phyloP scores from a whole-genome alignment of 495 filamentous ascomycete genomes.

The Penicillium lividum region DNA sequence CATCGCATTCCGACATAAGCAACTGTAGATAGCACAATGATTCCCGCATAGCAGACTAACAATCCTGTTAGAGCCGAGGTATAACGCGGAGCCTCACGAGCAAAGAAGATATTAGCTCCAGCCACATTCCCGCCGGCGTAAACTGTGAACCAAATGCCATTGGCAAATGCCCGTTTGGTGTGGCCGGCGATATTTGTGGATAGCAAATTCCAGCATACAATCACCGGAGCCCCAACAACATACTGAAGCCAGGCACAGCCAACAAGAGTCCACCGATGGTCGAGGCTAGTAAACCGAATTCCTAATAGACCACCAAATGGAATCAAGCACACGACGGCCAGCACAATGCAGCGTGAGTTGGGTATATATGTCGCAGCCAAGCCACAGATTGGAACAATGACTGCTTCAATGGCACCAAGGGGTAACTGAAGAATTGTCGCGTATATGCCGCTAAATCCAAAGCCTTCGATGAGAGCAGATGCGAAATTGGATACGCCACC shows the following conservation, averaged over 20 bases:
- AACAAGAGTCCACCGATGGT: slow-evolving; percentile 52
- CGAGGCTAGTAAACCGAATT: slow-evolving; percentile 41
- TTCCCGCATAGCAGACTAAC: slow-evolving; percentile 37
- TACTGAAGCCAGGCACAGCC: slow-evolving; percentile 55
- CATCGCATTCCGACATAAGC: slow-evolving; percentile 31
- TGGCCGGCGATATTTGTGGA: slow-evolving; percentile 64
- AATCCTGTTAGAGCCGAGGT: slow-evolving; percentile 36
- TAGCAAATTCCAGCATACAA: slow-evolving; percentile 57
- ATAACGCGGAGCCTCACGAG: slow-evolving; percentile 38
- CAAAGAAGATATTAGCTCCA: slow-evolving; percentile 48
- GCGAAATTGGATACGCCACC: slow-evolving; percentile 49
- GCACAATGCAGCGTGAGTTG: slow-evolving; percentile 45
- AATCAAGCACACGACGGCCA: slow-evolving; percentile 35
- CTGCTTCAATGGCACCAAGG: slow-evolving; percentile 45
- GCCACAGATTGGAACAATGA: slow-evolving; percentile 39
- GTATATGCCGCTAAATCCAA: slow-evolving; percentile 37
- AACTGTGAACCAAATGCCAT: slow-evolving; percentile 39
- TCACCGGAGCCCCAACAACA: slow-evolving; percentile 48
- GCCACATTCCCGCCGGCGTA: slow-evolving; percentile 44
- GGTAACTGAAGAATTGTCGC: slow-evolving; percentile 50
- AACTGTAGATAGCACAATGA: slow-evolving; percentile 28
- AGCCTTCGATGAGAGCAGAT: slow-evolving; percentile 49
- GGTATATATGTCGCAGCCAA: slow-evolving; percentile 40
- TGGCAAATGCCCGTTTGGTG: slow-evolving; percentile 59
- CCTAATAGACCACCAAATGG: slow-evolving; percentile 44